Percentiles rank a stretch among this genome's conserved stretches.
phyloP scores from a whole-genome alignment of 2,329 filamentous ascomycete genomes.

The Penicillium sumatraense region DNA sequence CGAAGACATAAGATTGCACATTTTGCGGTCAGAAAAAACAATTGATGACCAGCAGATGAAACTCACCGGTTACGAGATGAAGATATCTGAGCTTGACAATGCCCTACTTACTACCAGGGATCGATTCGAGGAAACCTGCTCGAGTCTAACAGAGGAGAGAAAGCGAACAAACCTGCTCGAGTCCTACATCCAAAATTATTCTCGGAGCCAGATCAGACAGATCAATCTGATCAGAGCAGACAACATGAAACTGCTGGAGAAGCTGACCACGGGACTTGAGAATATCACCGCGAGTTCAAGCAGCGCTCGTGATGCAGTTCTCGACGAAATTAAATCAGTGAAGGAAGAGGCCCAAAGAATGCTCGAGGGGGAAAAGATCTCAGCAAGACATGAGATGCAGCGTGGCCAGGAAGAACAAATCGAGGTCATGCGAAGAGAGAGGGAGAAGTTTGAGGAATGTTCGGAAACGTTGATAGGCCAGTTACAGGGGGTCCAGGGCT shows the following conservation, averaged over 20 bases:
- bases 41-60: conserved; percentile 25
- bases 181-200: conserved; percentile 35
- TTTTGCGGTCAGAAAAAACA: conserved; percentile 18
- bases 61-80: conserved; percentile 23
- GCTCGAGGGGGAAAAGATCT: conserved; percentile 34
- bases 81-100: conserved; percentile 28
- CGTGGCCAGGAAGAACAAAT: not conserved
- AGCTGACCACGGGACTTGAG: conserved; percentile 23
- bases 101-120: conserved; percentile 29
- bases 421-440: conserved; percentile 31
- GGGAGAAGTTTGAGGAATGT: conserved; percentile 34
- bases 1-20: conserved; percentile 27
- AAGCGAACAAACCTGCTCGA: conserved; percentile 35
- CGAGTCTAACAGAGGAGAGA: conserved; percentile 34
- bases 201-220: conserved; percentile 26
- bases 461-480: conserved; percentile 22
- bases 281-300: conserved; percentile 15
- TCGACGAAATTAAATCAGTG: conserved; percentile 22
- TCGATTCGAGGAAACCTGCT: conserved; percentile 18
- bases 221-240: conserved; percentile 25
- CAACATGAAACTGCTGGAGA: conserved; percentile 29
- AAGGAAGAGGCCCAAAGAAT: conserved; percentile 37
- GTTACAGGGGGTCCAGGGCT: conserved; percentile 22
- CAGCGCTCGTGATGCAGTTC: conserved; percentile 16
- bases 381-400: conserved; percentile 32